Conservation (phyloP, 2,329 filamentous ascomycete species). For the Nigrospora oryzae region DNA sequence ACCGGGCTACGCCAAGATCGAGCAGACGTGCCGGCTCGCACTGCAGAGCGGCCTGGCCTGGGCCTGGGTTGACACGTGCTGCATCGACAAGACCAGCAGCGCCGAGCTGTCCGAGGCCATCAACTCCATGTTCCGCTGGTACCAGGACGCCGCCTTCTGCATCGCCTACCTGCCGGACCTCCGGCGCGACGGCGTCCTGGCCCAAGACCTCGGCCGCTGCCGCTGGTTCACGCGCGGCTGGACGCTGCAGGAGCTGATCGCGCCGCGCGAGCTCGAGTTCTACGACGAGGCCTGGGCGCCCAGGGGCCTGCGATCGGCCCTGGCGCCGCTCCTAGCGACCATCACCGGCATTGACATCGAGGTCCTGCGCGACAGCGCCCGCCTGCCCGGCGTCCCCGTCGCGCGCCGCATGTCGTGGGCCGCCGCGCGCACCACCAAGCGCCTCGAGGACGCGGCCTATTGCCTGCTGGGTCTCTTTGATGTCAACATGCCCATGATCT, state of each 20-base stretch:
- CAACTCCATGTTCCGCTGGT: constrained; percentile 3
- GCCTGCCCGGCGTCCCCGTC: neutral
- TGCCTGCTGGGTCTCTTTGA: constrained; percentile 22
- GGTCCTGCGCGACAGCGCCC: neutral
- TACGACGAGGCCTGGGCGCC: neutral
- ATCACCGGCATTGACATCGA: neutral
- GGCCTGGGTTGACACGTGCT: neutral
- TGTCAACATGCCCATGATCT: constrained; percentile 21
- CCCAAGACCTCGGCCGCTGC: neutral
- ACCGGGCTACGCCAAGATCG: neutral
- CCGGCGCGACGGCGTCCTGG: neutral
- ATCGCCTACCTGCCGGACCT: constrained; percentile 1
- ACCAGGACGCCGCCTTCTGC: neutral
- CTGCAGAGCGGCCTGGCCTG: neutral
- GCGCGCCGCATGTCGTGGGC: constrained; percentile 13
- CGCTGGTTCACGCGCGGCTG: constrained; percentile 3
- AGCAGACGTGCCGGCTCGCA: neutral
- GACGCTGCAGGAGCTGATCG: constrained; percentile 3
- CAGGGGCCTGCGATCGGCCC: neutral
- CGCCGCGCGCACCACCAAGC: constrained; percentile 13
- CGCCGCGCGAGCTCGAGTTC: neutral
- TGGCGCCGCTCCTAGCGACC: neutral
- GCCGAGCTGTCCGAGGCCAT: constrained; percentile 1
- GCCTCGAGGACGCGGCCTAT: constrained; percentile 20
- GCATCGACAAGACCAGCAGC: constrained; percentile 1